Evolutionary conservation across 2,329 filamentous ascomycete genomes (phyloP), one percentile per base, ranked within the genome.

Genomic region (Chrysoporthe deuterocubensis): DNA sequence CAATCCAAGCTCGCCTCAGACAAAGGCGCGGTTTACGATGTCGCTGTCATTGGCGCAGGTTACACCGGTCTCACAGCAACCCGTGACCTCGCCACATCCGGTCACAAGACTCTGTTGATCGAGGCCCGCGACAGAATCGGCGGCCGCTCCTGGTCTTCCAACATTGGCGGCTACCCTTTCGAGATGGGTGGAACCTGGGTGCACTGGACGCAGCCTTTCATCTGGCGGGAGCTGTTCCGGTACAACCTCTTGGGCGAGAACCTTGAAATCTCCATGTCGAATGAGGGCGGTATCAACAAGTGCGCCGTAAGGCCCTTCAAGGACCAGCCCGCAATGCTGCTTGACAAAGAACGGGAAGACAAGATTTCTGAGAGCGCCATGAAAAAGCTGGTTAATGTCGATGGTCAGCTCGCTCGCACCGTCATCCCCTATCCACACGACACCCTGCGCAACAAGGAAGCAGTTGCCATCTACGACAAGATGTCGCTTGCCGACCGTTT

Each of bases 141-240:
- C 18, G 82, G 83, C 1, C 78, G 83, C 0, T 81, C 82, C 2
- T 85, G 80, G 79, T 80, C 79, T 0, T 78, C 80, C 18, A 78
- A 82, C 43, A 80, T 82, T 8, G 76, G 74, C 0, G 81, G 80
- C 0, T 81, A 83, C 16, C 77, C 78, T 0, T 83, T 78, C 61
- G 83, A 85, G 62, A 80, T 85, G 78, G 83, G 83, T 0, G 83
- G 83, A 0, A 83, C 82, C 0, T 85, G 82, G 82, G 77, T 85
- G 0, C 80, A 80, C 64, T 83, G 81, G 81, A 75, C 75, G 1
- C 81, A 82, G 61, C 74, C 81, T 0, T 78, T 81, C 43, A 73
- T 82, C 2, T 82, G 78, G 77, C 75, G 80, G 3, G 83, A 85
- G 64, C 79, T 85, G 3, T 75, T 77, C 0, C 72, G 82, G n/a